A percentile compares a stretch with the other conserved stretches of the same genome.
Evolutionary conservation across 2,329 filamentous ascomycete species (phyloP).

Genomic region (Verticillium zaregamsianum): DNA sequence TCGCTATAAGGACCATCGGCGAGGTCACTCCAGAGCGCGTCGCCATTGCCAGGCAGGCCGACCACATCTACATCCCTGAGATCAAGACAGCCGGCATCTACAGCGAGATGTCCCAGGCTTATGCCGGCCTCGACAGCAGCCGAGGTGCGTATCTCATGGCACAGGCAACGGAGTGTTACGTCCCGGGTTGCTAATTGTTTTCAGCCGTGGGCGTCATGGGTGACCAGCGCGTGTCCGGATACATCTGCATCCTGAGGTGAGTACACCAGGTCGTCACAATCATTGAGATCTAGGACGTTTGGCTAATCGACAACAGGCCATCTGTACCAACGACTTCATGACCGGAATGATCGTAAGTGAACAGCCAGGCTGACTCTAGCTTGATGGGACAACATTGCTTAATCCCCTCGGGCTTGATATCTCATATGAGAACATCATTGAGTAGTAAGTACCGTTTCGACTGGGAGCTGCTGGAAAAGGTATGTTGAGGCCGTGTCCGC

Average conservation of each 20-base stretch:
- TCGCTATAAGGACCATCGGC: conserved; percentile 77
- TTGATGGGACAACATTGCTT: not conserved
- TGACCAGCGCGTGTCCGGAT: not conserved
- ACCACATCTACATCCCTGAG: conserved; percentile 73
- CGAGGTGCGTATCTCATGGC: not conserved
- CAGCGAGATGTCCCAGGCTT: conserved; percentile 37
- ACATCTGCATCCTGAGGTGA: not conserved
- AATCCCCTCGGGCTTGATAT: too few relatives aligned
- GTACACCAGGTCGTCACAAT: not conserved
- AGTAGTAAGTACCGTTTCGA: not conserved
- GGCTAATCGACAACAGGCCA: not conserved
- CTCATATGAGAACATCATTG: not conserved
- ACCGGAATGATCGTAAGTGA: not conserved
- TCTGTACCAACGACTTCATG: not conserved
- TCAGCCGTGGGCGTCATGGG: not conserved
- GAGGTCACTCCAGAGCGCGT: conserved; percentile 79
- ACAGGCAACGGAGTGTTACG: not conserved
- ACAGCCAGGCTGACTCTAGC: not conserved
- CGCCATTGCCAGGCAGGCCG: conserved; percentile 72
- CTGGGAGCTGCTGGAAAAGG: not conserved
- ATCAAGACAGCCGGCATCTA: conserved; percentile 71
- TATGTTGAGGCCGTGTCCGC: not conserved
- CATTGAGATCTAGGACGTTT: not conserved
- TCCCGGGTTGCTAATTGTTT: not conserved
- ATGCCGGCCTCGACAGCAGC: not conserved